A percentile compares a stretch with the other conserved stretches of the same genome.
Evolutionary conservation across 441 rosid species (phyloP).

Genomic region (Jatropha multifida): DNA sequence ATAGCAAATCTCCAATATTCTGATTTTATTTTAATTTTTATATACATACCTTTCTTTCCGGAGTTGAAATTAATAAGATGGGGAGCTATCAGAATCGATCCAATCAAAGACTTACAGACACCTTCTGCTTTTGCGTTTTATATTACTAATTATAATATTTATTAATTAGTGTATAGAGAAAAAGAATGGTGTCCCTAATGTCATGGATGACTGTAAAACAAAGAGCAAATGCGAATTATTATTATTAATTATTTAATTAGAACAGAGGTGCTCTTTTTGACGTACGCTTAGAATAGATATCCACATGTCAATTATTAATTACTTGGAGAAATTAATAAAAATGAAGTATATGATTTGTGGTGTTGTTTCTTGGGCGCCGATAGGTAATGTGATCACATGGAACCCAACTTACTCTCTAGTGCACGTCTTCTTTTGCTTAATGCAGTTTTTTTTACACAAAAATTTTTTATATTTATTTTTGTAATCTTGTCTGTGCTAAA

Average conservation of each 20-base stretch:
- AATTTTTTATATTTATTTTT: too few relatives aligned
- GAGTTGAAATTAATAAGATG: constrained; percentile 4
- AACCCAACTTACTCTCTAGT: constrained; percentile 8
- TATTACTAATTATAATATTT: not conserved
- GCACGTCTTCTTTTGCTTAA: constrained; percentile 4
- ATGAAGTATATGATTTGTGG: not conserved
- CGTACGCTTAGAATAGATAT: constrained; percentile 8
- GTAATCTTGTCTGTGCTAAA: too few relatives aligned
- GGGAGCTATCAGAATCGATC: not conserved
- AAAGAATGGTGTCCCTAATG: constrained; percentile 12
- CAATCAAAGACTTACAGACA: constrained; percentile 24
- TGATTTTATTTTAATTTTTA: constrained; percentile 26
- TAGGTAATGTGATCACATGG: constrained; percentile 12
- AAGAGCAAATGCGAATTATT: constrained; percentile 17
- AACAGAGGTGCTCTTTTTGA: constrained; percentile 19
- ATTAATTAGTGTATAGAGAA: not conserved
- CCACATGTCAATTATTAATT: constrained; percentile 19
- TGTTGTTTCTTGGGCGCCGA: constrained; percentile 15
- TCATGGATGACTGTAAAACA: constrained; percentile 32
- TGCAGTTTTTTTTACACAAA: not conserved
- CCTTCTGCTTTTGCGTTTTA: constrained; percentile 17
- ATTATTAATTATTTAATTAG: not conserved
- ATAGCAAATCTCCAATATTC: constrained; percentile 27
- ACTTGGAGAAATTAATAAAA: not conserved
- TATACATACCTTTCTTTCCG: not conserved